phyloP scores from a whole-genome alignment of 2,329 filamentous ascomycete species.

The Stachybotrys elegans region DNA sequence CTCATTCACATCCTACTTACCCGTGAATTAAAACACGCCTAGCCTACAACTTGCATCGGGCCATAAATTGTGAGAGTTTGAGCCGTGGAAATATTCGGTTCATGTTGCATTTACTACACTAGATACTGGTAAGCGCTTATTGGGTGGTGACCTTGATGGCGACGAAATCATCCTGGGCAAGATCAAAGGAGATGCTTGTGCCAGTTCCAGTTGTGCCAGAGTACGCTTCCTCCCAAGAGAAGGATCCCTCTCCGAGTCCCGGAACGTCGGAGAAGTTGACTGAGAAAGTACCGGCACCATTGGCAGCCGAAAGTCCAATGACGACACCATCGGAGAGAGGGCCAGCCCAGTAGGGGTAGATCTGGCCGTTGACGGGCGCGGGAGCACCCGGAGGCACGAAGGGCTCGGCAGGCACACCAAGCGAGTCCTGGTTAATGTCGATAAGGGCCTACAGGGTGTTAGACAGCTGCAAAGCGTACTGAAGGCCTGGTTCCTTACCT shows the following conservation, averaged over 20 bases:
- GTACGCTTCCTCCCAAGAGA: slow-evolving; percentile 31
- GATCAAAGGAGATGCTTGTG: slow-evolving; percentile 12
- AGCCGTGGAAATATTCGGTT: too few species aligned
- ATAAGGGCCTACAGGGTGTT: slow-evolving; percentile 13
- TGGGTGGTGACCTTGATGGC: slow-evolving; percentile 22
- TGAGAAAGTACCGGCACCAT: slow-evolving; percentile 32
- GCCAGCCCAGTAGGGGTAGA: slow-evolving; percentile 36
- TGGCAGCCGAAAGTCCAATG: slow-evolving; percentile 31
- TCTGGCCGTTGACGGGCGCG: slow-evolving; percentile 35
- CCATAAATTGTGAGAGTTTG: too few species aligned
- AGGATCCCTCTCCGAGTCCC: slow-evolving; percentile 31
- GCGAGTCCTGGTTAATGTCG: slow-evolving; percentile 20
- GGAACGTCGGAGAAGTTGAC: slow-evolving; percentile 39
- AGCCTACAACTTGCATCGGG: too few species aligned
- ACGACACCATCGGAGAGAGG: slow-evolving; percentile 27
- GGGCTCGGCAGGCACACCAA: slow-evolving; percentile 15
- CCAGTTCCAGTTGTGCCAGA: slow-evolving; percentile 17
- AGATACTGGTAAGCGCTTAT: too few species aligned
- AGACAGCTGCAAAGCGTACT: background rate
- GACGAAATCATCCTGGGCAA: slow-evolving; percentile 18
- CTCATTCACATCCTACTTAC: too few species aligned
- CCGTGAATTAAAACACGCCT: too few species aligned
- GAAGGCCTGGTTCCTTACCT: slow-evolving; percentile 4
- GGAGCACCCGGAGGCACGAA: slow-evolving; percentile 15
- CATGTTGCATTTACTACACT: too few species aligned